Evolutionary conservation across 2,329 filamentous ascomycete species (phyloP).

Genomic region (Apiospora hydei): DNA sequence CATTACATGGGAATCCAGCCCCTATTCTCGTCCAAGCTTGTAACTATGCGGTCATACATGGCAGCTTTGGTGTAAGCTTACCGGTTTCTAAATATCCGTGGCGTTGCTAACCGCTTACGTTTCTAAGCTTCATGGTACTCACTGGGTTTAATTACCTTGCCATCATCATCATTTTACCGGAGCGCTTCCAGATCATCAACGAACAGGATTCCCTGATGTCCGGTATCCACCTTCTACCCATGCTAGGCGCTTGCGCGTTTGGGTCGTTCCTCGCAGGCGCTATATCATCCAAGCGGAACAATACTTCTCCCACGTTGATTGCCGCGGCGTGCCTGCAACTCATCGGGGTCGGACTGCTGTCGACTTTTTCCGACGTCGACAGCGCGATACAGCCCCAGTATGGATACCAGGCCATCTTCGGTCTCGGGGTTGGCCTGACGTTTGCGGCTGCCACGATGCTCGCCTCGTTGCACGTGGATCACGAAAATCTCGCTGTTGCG

Average conservation of each 20-base stretch:
- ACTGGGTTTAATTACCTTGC: slow-evolving; percentile 65
- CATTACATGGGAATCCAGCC: slow-evolving; percentile 54
- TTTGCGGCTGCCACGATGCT: slow-evolving; percentile 65
- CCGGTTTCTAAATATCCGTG: background rate
- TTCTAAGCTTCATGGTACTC: slow-evolving; percentile 59
- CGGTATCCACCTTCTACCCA: slow-evolving; percentile 64
- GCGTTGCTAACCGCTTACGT: background rate
- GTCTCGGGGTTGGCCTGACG: slow-evolving; percentile 65
- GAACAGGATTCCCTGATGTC: slow-evolving; percentile 59
- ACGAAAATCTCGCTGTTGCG: slow-evolving; percentile 61
- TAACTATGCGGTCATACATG: slow-evolving; percentile 57
- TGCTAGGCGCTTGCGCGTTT: slow-evolving; percentile 63
- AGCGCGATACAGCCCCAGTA: slow-evolving; percentile 53
- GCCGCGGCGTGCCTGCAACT: slow-evolving; percentile 59
- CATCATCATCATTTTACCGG: slow-evolving; percentile 65
- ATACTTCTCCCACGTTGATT: slow-evolving; percentile 59
- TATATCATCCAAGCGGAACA: slow-evolving; percentile 60
- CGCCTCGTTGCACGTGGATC: slow-evolving; percentile 58
- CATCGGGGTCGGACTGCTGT: slow-evolving; percentile 59
- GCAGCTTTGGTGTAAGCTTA: slow-evolving; percentile 56
- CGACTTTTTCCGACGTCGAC: slow-evolving; percentile 47
- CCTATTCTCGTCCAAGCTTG: slow-evolving; percentile 61
- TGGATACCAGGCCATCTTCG: slow-evolving; percentile 63
- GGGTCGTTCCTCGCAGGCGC: slow-evolving; percentile 63
- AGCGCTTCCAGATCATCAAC: slow-evolving; percentile 67